Evolutionary conservation across 2,329 filamentous ascomycete species (phyloP), one percentile per base, ranked within the genome.

Genomic region (Clonostachys byssicola): DNA sequence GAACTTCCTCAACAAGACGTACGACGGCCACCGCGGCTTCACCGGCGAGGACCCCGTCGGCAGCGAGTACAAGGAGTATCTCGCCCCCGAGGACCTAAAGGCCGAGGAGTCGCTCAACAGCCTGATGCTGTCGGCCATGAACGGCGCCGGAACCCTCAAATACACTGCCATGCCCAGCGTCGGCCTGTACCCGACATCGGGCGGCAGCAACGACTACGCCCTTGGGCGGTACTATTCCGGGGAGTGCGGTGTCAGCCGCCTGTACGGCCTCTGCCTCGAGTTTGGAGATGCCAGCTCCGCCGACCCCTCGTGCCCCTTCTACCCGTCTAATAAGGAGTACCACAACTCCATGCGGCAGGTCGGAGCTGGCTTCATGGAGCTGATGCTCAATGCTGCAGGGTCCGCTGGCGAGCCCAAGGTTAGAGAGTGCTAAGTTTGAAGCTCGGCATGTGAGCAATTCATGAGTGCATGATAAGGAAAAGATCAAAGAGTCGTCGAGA

Each of bases 1-100:
- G 68, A 81, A 71, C 61, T 80, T 81, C 60, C 56, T 66, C 23
- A 82, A 81, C 66, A 46, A 62, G 3, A 60, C 69, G 5, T 83
- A 74, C 49, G 72, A 82, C 48, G 70, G 70, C 46, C 68, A 70
- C 42, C 72, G 78, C 14, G 78, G 78, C 33, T 56, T 74, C 12
- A 58, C 72, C 2, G 65, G 67, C 23, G 64, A 73, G 40, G 61
- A 63, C 4, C 51, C 56, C 4, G 45, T 53, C 10, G 60, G 63
- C 44, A 47, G 50, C 40, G 54, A 52, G 14, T 78, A 78, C 58
- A 64, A 64, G 44, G 74, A 78, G 60, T 78, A 72, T 55, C 60
- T 73, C 10, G 56, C 67, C 1, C 39, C 44, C n/a, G 52, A 54
- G 3, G 72, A 77, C 50, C 51, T 64, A n/a, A 50, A 49, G 2